phyloP scores from a whole-genome alignment of 2,329 filamentous ascomycete genomes.

The Myrmaecium sp. region DNA sequence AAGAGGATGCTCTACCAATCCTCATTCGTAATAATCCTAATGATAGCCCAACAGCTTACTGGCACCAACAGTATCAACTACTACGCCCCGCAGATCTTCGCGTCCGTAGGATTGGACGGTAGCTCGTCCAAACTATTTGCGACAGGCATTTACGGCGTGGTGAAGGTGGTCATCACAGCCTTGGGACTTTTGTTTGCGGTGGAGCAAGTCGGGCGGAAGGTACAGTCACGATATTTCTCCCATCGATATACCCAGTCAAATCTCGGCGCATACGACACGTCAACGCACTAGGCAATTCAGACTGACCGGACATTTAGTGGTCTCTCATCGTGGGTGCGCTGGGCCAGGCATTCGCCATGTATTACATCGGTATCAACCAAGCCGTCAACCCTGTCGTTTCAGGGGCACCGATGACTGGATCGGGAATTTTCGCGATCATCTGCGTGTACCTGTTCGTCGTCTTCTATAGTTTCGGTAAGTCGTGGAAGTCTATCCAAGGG shows the following conservation, averaged over 20 bases:
- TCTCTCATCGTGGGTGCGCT: conserved; percentile 24
- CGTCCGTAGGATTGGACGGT: conserved; percentile 23
- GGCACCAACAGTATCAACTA: conserved; percentile 20
- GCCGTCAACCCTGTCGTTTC: conserved; percentile 16
- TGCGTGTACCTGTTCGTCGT: conserved; percentile 34
- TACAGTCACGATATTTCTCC: conserved; percentile 5
- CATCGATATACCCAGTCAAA: background rate
- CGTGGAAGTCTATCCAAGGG: too few relatives aligned
- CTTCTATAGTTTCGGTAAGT: conserved; percentile 28
- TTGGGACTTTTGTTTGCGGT: conserved; percentile 28
- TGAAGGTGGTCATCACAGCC: conserved; percentile 27
- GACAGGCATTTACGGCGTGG: conserved; percentile 29
- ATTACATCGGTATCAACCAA: conserved; percentile 19
- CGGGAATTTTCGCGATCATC: conserved; percentile 29
- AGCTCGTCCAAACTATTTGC: conserved; percentile 25
- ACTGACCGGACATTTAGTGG: conserved; percentile 12
- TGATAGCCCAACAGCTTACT: conserved; percentile 29
- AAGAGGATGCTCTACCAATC: conserved; percentile 24
- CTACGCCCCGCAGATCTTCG: conserved; percentile 28
- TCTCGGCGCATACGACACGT: background rate
- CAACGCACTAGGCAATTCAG: background rate
- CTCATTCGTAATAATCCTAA: conserved; percentile 25
- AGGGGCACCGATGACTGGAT: conserved; percentile 16
- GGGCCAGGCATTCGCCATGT: conserved; percentile 29
- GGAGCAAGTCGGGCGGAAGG: conserved; percentile 28